Evolutionary conservation across 2,329 filamentous ascomycete species (phyloP).

Genomic region (Blastomyces parvus): DNA sequence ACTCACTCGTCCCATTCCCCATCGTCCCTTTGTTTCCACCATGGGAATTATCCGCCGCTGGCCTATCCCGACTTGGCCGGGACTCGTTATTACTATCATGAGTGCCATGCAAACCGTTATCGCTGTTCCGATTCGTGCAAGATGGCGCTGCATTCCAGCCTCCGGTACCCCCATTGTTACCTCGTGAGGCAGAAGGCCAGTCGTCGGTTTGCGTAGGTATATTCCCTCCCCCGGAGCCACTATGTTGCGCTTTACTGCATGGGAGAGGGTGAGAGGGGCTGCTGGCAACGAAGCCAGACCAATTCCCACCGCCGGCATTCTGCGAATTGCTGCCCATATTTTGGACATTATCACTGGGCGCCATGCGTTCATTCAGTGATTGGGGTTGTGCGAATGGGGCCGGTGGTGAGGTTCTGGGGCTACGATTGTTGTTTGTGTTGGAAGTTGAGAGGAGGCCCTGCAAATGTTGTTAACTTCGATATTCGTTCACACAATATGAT

Average conservation of each 20-base stretch:
- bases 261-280: background rate
- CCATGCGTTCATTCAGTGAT: background rate
- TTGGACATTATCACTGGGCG: background rate
- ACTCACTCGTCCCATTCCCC: background rate
- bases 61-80: background rate
- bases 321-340: background rate
- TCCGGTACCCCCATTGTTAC: background rate
- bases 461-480: background rate
- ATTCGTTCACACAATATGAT: background rate
- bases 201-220: background rate
- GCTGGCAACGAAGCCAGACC: background rate
- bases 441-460: slow-evolving; percentile 1
- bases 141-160: background rate
- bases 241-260: background rate
- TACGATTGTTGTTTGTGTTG: background rate
- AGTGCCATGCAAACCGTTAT: background rate
- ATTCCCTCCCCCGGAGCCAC: background rate
- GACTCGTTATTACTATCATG: background rate
- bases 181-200: background rate
- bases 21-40: background rate
- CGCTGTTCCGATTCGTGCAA: background rate
- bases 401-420: background rate
- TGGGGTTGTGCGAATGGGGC: background rate
- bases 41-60: background rate
- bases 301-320: background rate